Percentiles rank a stretch among this genome's conserved stretches.
These are phyloP conservation scores for Auricularia auricula-judae DNA, from an alignment of 768 basidiomycete species.

Conservation along the genomic window DNA sequence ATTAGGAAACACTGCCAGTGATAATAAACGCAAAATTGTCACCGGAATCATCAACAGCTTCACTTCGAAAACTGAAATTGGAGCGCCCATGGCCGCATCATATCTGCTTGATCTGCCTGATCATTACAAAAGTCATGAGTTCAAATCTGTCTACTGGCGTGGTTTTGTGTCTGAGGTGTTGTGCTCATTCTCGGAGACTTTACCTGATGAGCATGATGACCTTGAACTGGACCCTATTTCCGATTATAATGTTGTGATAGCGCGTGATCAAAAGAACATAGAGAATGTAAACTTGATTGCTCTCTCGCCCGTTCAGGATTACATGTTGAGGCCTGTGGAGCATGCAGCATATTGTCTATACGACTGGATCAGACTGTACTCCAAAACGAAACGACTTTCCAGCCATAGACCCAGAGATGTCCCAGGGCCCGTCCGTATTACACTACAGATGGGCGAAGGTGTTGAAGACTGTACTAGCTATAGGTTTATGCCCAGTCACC, in stretches of 20 bases:
- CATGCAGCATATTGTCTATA: background rate
- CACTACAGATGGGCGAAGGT: background rate
- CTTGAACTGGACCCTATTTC: background rate
- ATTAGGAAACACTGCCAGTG: no score
- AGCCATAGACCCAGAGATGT: background rate
- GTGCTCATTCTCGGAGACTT: background rate
- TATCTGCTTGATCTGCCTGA: background rate
- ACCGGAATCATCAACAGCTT: background rate
- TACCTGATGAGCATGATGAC: no score
- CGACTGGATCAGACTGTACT: background rate
- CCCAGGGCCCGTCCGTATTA: background rate
- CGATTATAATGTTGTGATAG: background rate
- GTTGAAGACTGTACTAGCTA: background rate
- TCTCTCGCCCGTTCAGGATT: background rate
- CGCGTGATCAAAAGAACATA: background rate
- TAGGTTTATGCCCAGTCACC: background rate
- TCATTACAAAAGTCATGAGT: conserved; percentile 3
- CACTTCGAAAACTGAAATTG: background rate
- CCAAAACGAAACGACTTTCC: background rate
- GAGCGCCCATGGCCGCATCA: background rate
- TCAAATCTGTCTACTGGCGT: background rate
- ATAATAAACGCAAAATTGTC: background rate
- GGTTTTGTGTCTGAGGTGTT: background rate
- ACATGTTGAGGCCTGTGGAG: background rate
- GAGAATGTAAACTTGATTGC: background rate